Conservation (phyloP, 805 yeast species). For the Candida silvatica region DNA sequence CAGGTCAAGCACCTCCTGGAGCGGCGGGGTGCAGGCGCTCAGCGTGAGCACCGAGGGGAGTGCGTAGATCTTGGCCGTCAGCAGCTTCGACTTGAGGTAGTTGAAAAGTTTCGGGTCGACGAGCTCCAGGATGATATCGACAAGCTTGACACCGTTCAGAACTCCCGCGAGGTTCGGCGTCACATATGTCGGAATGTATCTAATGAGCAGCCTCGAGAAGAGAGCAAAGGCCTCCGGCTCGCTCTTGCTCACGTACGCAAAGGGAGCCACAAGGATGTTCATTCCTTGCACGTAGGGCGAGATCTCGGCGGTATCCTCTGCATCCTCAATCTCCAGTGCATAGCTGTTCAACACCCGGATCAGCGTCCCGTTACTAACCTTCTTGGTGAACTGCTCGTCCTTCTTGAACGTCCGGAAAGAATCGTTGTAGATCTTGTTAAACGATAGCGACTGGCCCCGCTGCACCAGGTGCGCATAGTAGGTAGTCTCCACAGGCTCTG, state of each 20-base stretch:
- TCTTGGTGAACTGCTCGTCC: conserved; percentile 52
- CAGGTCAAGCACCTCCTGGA: conserved; percentile 60
- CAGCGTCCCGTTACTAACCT: conserved; percentile 62
- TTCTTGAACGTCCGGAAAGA: conserved; percentile 80
- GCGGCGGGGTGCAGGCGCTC: conserved; percentile 83
- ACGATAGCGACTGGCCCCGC: conserved; percentile 50
- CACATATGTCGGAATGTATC: conserved; percentile 69
- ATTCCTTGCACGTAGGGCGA: conserved; percentile 81
- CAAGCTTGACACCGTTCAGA: conserved; percentile 62
- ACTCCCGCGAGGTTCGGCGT: conserved; percentile 75
- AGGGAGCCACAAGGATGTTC: conserved; percentile 81
- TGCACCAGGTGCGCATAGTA: conserved; percentile 45
- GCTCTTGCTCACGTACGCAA: conserved; percentile 62
- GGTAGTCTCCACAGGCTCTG: conserved; percentile 48
- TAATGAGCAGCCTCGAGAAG: conserved; percentile 51
- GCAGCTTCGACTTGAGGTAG: conserved; percentile 49
- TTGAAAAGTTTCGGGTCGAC: conserved; percentile 67
- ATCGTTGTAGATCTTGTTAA: conserved; percentile 72
- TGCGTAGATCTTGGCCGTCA: conserved; percentile 82
- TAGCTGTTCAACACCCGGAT: conserved; percentile 65
- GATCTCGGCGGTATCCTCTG: conserved; percentile 11
- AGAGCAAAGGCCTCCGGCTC: conserved; percentile 83
- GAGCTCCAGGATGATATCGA: conserved; percentile 63
- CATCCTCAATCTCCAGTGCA: conserved; percentile 37
- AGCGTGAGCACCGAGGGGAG: conserved; percentile 76